phyloP scores from a whole-genome alignment of 2,329 filamentous ascomycete genomes.

The Cercospora sp. region DNA sequence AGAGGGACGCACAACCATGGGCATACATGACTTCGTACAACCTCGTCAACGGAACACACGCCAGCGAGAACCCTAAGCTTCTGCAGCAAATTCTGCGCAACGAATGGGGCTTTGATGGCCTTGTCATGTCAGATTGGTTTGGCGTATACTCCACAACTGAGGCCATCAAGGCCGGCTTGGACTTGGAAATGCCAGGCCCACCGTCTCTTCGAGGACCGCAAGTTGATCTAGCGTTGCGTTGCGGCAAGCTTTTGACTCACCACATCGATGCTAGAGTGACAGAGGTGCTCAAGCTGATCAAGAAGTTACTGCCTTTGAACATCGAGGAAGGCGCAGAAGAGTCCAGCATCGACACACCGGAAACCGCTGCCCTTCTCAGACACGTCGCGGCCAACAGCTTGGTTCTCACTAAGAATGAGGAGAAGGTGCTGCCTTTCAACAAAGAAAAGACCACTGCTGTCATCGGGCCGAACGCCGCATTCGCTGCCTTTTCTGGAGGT shows the following conservation, averaged over 20 bases:
- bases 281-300: constrained; percentile 61
- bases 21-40: constrained; percentile 75
- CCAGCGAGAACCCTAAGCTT: constrained; percentile 64
- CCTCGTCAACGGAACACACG: constrained; percentile 70
- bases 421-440: constrained; percentile 61
- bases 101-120: constrained; percentile 65
- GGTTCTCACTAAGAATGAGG: constrained; percentile 65
- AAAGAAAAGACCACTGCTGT: constrained; percentile 70
- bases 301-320: constrained; percentile 38
- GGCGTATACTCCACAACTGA: constrained; percentile 70
- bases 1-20: constrained; percentile 68
- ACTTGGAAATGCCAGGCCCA: constrained; percentile 87
- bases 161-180: constrained; percentile 71
- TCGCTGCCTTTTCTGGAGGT: constrained; percentile 54
- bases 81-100: constrained; percentile 68
- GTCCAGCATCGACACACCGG: constrained; percentile 35
- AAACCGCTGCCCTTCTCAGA: constrained; percentile 37
- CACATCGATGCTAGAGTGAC: constrained; percentile 60
- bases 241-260: constrained; percentile 34
- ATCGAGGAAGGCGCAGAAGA: constrained; percentile 37
- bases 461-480: constrained; percentile 73
- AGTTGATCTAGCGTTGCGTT: constrained; percentile 33
- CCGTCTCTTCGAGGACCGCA: constrained; percentile 48
- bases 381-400: constrained; percentile 34
- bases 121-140: constrained; percentile 72